These are phyloP conservation scores for Pleurotus platypus DNA, from an alignment of 768 basidiomycete genomes.

Conservation along the genomic window DNA sequence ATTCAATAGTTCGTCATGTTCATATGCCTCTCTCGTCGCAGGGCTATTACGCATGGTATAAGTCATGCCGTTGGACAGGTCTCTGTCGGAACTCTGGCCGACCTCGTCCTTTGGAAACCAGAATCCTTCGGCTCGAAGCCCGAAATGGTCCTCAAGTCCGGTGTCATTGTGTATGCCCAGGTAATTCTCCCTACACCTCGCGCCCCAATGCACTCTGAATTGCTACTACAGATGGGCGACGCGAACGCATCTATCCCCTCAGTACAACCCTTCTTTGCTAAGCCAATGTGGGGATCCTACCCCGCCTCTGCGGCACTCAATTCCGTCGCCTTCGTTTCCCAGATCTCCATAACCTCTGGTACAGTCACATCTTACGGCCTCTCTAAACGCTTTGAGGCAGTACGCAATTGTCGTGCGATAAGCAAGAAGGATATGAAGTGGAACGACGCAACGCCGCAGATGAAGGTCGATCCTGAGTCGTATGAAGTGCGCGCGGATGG, in stretches of 20 bases:
- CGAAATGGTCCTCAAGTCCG: constrained; percentile 92
- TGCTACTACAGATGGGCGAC: constrained; percentile 76
- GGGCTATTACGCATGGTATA: constrained; percentile 93
- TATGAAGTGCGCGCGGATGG: constrained; percentile 87
- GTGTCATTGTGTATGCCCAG: constrained; percentile 88
- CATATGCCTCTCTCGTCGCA: constrained; percentile 21
- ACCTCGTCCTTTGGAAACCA: constrained; percentile 94
- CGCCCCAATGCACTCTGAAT: neutral
- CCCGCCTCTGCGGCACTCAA: constrained; percentile 77
- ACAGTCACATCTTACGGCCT: constrained; percentile 65
- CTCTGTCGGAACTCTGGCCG: constrained; percentile 79
- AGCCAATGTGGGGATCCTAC: constrained; percentile 92
- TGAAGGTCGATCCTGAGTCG: constrained; percentile 89
- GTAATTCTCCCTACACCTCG: constrained; percentile 35
- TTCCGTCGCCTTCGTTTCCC: constrained; percentile 85
- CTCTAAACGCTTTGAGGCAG: constrained; percentile 69
- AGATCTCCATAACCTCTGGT: constrained; percentile 58
- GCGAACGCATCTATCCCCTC: constrained; percentile 96
- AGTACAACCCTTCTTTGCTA: constrained; percentile 82
- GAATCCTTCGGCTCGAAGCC: constrained; percentile 92
- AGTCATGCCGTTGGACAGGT: constrained; percentile 84
- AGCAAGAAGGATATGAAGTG: constrained; percentile 92
- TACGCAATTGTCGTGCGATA: constrained; percentile 70
- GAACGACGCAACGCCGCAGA: constrained; percentile 78
- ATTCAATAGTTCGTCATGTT: too few relatives aligned